Evolutionary conservation across 2,329 filamentous ascomycete genomes (phyloP).

Genomic region (Sclerotinia spermophila): DNA sequence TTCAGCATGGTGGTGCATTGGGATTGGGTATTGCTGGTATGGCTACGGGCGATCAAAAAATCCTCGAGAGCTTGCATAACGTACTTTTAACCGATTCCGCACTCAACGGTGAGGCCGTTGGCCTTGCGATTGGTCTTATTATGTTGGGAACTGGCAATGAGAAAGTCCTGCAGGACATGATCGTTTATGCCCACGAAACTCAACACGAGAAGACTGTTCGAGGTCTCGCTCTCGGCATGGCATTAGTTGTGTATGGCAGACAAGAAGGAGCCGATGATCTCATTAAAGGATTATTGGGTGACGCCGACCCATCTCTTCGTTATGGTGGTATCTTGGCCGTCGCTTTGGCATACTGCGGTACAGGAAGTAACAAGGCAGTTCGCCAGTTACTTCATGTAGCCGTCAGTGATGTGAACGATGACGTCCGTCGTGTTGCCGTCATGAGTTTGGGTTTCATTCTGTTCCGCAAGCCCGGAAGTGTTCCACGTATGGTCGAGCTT

Average conservation of each 20-base stretch:
- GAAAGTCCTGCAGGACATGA: constrained; percentile 92
- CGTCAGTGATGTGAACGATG: constrained; percentile 96
- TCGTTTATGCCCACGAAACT: constrained; percentile 94
- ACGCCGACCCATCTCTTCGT: constrained; percentile 87
- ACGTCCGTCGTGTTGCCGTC: constrained; percentile 91
- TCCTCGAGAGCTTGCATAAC: constrained; percentile 86
- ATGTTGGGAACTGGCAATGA: constrained; percentile 98
- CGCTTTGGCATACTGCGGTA: constrained; percentile 93
- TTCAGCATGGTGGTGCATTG: constrained; percentile 93
- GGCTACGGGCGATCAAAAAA: constrained; percentile 86
- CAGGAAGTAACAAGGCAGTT: constrained; percentile 97
- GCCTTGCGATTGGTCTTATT: constrained; percentile 92
- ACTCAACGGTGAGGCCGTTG: constrained; percentile 94
- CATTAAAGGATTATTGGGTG: constrained; percentile 87
- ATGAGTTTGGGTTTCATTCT: constrained; percentile 98
- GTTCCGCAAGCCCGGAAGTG: constrained; percentile 94
- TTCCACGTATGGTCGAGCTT: constrained; percentile 97
- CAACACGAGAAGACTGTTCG: constrained; percentile 99
- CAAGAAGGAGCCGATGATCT: constrained; percentile 94
- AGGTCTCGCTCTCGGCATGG: constrained; percentile 93
- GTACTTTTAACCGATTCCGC: constrained; percentile 92
- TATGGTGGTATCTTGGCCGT: constrained; percentile 99
- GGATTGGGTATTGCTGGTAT: constrained; percentile 96
- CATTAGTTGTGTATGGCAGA: constrained; percentile 94
- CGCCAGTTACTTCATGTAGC: constrained; percentile 92